Evolutionary conservation across 352 stramenopile genomes (phyloP).

Genomic region (Pythium angustatum): DNA sequence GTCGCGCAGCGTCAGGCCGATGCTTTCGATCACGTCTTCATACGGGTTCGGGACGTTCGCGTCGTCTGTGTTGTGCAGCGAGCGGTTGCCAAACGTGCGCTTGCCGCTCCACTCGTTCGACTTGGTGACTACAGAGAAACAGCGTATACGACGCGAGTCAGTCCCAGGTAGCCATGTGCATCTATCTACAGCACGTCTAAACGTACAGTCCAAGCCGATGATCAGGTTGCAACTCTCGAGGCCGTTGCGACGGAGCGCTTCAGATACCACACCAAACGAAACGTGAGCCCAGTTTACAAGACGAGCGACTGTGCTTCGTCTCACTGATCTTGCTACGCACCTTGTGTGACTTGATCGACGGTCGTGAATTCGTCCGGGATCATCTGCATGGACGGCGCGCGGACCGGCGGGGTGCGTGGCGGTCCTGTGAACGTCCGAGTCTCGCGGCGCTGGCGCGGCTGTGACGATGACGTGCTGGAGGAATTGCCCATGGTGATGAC

Average conservation of each 20-base stretch:
- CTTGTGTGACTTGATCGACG: slow-evolving; percentile 61
- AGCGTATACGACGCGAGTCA: too few relatives aligned
- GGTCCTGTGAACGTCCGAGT: slow-evolving; percentile 45
- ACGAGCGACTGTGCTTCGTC: too few relatives aligned
- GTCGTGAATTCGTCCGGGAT: slow-evolving; percentile 73
- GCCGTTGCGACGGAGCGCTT: slow-evolving; percentile 67
- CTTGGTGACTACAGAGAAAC: slow-evolving; percentile 66
- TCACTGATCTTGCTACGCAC: neutral
- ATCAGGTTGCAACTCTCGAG: slow-evolving; percentile 88
- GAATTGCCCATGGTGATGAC: slow-evolving; percentile 36
- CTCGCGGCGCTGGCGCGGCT: slow-evolving; percentile 19
- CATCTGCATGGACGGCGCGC: slow-evolving; percentile 43
- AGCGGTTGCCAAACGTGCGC: slow-evolving; percentile 67
- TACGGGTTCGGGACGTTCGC: slow-evolving; percentile 62
- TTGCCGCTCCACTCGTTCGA: slow-evolving; percentile 90
- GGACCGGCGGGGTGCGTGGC: slow-evolving; percentile 29
- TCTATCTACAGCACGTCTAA: too few relatives aligned
- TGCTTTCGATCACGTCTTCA: slow-evolving; percentile 83
- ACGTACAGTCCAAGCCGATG: slow-evolving; percentile 84
- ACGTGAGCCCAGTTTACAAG: too few relatives aligned
- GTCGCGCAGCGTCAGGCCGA: slow-evolving; percentile 65
- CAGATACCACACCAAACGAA: neutral
- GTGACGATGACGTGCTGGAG: too few relatives aligned
- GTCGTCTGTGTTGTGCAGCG: slow-evolving; percentile 69
- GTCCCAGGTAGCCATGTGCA: neutral